Conservation (phyloP, 2,329 filamentous ascomycete species). For the Paecilomyces variotii region DNA sequence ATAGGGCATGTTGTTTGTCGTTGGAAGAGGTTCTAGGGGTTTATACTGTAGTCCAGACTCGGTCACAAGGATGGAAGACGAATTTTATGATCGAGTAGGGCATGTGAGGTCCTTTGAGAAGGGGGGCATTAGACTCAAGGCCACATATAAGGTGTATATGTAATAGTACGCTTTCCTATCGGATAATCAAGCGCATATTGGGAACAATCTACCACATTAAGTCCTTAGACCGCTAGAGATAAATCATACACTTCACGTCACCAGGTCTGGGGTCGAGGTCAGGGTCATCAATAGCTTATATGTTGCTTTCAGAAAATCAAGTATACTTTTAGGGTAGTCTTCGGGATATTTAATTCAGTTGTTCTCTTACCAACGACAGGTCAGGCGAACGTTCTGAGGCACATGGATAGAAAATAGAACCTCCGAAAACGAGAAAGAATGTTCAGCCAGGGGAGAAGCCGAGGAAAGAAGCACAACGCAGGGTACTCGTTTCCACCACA, state of each 20-base stretch:
- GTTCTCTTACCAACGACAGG: not conserved
- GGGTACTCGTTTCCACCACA: conserved; percentile 1
- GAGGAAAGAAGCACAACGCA: not conserved
- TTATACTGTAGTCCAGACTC: no score
- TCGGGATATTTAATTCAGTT: not conserved
- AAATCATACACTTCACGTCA: not conserved
- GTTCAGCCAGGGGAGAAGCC: not conserved
- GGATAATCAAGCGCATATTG: no score
- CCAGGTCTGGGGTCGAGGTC: not conserved
- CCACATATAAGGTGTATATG: no score
- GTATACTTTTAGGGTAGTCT: not conserved
- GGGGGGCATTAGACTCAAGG: no score
- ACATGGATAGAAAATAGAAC: not conserved
- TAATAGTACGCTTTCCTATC: no score
- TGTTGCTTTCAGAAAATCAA: not conserved
- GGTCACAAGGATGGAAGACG: no score
- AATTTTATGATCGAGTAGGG: no score
- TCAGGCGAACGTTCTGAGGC: not conserved
- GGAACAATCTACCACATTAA: not conserved
- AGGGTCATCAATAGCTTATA: not conserved
- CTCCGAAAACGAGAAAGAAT: not conserved
- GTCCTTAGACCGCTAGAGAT: not conserved
- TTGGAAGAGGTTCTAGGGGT: no score
- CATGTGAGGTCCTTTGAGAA: no score
- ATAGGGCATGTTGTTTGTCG: no score